Evolutionary conservation across 441 rosid genomes (phyloP).

Genomic region (California macrophylla): DNA sequence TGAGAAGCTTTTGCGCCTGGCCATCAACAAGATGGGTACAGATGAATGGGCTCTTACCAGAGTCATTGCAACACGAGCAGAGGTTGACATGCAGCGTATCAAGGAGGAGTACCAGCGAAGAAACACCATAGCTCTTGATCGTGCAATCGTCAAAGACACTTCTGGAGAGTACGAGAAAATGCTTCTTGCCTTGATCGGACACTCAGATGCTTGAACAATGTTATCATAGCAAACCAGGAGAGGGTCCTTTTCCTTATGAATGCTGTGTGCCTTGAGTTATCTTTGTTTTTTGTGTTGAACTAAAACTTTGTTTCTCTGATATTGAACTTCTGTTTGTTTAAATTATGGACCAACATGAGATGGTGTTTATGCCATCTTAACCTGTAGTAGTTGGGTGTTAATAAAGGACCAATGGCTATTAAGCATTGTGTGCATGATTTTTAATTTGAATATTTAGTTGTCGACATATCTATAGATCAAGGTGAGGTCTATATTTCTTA

Average conservation of each 20-base stretch:
- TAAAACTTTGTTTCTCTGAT: too few species aligned
- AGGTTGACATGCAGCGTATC: conserved; percentile 59
- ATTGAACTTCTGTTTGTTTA: not conserved
- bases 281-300: too few species aligned
- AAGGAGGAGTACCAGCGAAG: conserved; percentile 64
- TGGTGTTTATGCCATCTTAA: not conserved
- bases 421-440: too few species aligned
- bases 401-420: not conserved
- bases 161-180: conserved; percentile 64
- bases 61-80: conserved; percentile 67
- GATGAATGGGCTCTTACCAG: conserved; percentile 80
- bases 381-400: not conserved
- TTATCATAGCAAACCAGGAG: not conserved
- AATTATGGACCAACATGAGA: not conserved
- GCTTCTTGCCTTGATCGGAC: conserved; percentile 63
- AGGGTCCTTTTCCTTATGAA: not conserved
- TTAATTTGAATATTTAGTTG: too few species aligned
- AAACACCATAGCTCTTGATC: conserved; percentile 52
- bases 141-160: conserved; percentile 61
- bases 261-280: not conserved
- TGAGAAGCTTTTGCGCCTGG: conserved; percentile 54
- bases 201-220: conserved; percentile 37
- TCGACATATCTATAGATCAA: too few species aligned
- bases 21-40: conserved; percentile 58
- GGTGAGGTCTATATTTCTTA: too few species aligned